Evolutionary conservation across 345 rosid species (phyloP).

Genomic region (Turnera subulata): DNA sequence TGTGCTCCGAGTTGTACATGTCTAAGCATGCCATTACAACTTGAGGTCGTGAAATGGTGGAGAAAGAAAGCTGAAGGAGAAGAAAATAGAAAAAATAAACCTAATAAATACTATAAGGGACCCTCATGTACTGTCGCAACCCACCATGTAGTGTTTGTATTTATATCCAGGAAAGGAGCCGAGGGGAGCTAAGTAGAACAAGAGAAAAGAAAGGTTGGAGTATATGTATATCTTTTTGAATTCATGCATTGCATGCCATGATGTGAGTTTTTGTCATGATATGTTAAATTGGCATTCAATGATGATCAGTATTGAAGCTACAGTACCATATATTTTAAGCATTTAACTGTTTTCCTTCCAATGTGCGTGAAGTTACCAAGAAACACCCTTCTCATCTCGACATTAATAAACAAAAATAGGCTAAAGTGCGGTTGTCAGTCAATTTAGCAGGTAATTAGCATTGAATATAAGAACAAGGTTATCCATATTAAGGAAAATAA

Average conservation of each 20-base stretch:
- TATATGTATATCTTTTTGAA: slow-evolving; percentile 10
- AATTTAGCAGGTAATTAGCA: neutral
- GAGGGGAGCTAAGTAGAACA: too few relatives aligned
- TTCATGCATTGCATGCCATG: slow-evolving; percentile 42
- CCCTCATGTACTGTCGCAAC: slow-evolving; percentile 39
- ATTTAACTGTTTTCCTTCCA: slow-evolving; percentile 12
- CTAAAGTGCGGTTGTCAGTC: too few relatives aligned
- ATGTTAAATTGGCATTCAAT: slow-evolving; percentile 35
- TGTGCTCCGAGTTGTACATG: slow-evolving; percentile 68
- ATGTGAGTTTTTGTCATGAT: slow-evolving; percentile 53
- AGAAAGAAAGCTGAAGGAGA: slow-evolving; percentile 3
- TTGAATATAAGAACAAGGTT: neutral
- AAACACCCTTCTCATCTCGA: neutral
- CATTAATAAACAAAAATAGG: too few relatives aligned
- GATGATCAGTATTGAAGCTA: slow-evolving; percentile 29
- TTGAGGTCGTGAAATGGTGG: neutral
- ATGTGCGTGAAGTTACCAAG: neutral
- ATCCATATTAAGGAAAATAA: neutral
- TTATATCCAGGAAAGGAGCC: too few relatives aligned
- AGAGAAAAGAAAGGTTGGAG: neutral
- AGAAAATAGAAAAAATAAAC: slow-evolving; percentile 8
- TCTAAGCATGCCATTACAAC: slow-evolving; percentile 69
- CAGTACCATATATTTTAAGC: neutral
- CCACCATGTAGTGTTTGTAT: slow-evolving; percentile 41
- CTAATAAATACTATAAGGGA: slow-evolving; percentile 31